phyloP scores from a whole-genome alignment of 2,329 filamentous ascomycete species.

The Verticillium dahliae region DNA sequence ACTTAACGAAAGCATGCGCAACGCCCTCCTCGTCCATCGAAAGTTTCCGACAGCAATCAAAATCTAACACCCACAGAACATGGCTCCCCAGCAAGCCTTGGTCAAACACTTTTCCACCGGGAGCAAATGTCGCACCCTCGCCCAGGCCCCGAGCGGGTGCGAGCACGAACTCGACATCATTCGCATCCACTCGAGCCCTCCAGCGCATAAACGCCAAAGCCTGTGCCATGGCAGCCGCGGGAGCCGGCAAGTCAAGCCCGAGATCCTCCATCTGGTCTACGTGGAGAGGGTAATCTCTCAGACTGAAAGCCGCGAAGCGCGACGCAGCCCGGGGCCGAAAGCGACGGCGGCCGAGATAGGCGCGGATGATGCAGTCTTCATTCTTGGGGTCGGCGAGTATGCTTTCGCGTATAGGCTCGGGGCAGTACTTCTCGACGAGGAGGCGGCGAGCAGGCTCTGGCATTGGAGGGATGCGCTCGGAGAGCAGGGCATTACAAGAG shows the following conservation, averaged over 20 bases:
- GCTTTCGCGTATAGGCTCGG: background rate
- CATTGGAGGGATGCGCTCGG: constrained; percentile 19
- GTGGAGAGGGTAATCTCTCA: constrained; percentile 12
- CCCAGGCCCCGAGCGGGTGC: constrained; percentile 28
- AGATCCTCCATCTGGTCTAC: constrained; percentile 42
- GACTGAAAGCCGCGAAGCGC: background rate
- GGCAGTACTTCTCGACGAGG: constrained; percentile 14
- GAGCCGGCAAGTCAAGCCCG: constrained; percentile 20
- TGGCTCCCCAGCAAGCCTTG: constrained; percentile 13
- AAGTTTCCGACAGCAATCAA: constrained; percentile 30
- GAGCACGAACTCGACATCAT: constrained; percentile 48
- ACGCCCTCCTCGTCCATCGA: constrained; percentile 31
- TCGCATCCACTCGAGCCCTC: constrained; percentile 38
- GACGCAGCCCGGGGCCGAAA: background rate
- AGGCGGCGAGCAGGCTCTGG: constrained; percentile 6
- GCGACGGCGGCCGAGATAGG: constrained; percentile 37
- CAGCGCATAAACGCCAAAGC: constrained; percentile 38
- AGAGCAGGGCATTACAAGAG: constrained; percentile 19
- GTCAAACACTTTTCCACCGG: background rate
- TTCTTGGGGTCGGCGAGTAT: constrained; percentile 20
- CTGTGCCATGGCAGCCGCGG: constrained; percentile 40
- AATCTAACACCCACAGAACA: constrained; percentile 39
- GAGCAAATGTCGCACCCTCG: background rate
- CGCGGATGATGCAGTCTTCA: constrained; percentile 40
- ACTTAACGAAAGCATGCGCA: constrained; percentile 31